A percentile compares a stretch with the other conserved stretches of the same genome.
Evolutionary conservation across 805 yeast genomes (phyloP).

Genomic region (Sugiyamaella qingdaonensis): DNA sequence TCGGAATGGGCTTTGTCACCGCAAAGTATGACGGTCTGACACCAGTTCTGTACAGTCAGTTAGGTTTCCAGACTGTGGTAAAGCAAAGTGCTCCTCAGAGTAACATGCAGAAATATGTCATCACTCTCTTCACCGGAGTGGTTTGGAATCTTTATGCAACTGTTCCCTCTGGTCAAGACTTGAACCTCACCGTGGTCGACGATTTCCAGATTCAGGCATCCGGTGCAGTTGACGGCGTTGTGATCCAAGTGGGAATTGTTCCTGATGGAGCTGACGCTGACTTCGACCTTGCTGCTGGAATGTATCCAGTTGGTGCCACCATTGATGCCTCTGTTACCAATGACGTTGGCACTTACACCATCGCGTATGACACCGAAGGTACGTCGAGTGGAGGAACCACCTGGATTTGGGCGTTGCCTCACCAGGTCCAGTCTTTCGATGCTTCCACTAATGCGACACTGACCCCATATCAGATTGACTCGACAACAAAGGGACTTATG

Average conservation of each 20-base stretch:
- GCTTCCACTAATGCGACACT: slow-evolving; percentile 28
- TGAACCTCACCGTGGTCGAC: slow-evolving; percentile 33
- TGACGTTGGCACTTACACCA: slow-evolving; percentile 47
- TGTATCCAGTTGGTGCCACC: slow-evolving; percentile 49
- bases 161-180: slow-evolving; percentile 32
- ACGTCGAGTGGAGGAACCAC: slow-evolving; percentile 39
- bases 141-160: slow-evolving; percentile 53
- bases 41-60: slow-evolving; percentile 43
- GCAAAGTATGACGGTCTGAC: slow-evolving; percentile 52
- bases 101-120: slow-evolving; percentile 39
- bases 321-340: slow-evolving; percentile 45
- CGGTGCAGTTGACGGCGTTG: slow-evolving; percentile 40
- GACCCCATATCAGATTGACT: slow-evolving; percentile 38
- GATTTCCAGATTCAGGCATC: slow-evolving; percentile 37
- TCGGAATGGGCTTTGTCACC: slow-evolving; percentile 81
- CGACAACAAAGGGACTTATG: slow-evolving; percentile 45
- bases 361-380: slow-evolving; percentile 50
- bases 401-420: slow-evolving; percentile 64
- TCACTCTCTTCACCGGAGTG: slow-evolving; percentile 38
- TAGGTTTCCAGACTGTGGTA: slow-evolving; percentile 42
- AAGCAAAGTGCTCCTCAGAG: slow-evolving; percentile 30
- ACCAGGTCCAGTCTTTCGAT: slow-evolving; percentile 49
- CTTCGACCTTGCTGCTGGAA: slow-evolving; percentile 68
- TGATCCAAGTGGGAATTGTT: slow-evolving; percentile 58
- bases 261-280: slow-evolving; percentile 29